Evolutionary conservation across 192 early-diverging fungal genomes (phyloP), one percentile per base, ranked within the genome.

Genomic region (Funneliformis geosporum): DNA sequence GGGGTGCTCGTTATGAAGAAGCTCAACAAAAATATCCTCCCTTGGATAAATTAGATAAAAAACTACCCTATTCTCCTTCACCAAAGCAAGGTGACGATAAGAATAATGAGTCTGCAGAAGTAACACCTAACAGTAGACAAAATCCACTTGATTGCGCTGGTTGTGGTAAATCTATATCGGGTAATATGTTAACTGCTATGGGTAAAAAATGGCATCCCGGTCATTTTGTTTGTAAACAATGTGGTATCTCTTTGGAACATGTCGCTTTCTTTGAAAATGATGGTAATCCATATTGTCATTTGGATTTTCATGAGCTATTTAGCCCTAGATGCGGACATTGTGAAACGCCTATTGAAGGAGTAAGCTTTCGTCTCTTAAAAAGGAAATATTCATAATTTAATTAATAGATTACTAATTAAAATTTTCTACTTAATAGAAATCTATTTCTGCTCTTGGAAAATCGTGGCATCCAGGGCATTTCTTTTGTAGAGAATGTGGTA

Each of bases 401-500:
- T 33, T n/a, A 27, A 59, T 28, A 38, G n/a, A n/a, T n/a, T n/a
- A n/a, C 70, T 42, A 28, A 23, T 10, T 28, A 60, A 50, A 40
- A 60, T 40, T 39, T 50, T 43, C 4, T 68, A 27, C 66, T 14
- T n/a, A 59, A 33, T 79, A 89, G 88, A 80, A 83, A 67, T 79
- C 78, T 43, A 73, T 89, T 11, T 81, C 62, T 21, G 89, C 89
- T 21, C 80, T 88, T 11, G 89, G 88, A 18, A 90, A 90, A 73
- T 80, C 62, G 11, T 90, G 87, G 75, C 89, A 90, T 75, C 80
- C 76, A 16, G 88, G 84, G 5, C 89, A 90, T 66, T 90, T 90
- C 75, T 89, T 90, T 60, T 90, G 89, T 72, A 86, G 85, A 28
- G 85, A 87, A 64, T 90, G 89, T 71, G 86, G 86, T 43, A 80